Evolutionary conservation across 306 rosid species (phyloP), one percentile per base, ranked within the genome.

Genomic region (Lathyrus oleraceus): DNA sequence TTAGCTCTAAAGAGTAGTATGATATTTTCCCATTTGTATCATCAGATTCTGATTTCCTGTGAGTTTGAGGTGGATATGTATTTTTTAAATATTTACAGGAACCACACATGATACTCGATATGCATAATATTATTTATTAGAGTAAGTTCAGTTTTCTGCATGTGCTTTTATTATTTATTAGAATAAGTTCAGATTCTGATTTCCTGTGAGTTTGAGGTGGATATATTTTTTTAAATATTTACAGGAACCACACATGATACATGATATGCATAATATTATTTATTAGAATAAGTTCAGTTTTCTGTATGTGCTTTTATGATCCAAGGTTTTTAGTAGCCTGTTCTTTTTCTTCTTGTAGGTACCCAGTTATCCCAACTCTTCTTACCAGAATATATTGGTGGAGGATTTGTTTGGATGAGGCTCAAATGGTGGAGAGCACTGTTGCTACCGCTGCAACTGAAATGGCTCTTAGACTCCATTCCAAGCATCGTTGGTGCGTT

Each of bases 341-440:
- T 27, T 68, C 58, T 68, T 62, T 52, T 45, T 15, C 14, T 73
- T 61, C 65, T 80, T 75, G 69, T 69, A 90, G 98, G 82, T 94
- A 88, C 79, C 98, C 96, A 42, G 96, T 94, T 76, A 71, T 87
- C 78, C 98, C 98, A 72, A 94, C 97, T 58, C 81, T 74, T 66
- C 95, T 94, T 67, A 94, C 98, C 49, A 90, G 95, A 86, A 87
- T 90, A 83, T 85, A 78, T 75, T 94, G 98, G 97, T 94, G 98
- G 97, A 88, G 98, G 80, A 75, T 94, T 80, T 94, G 98, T 81
- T 81, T 94, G 84, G 98, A 94, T 78, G 98, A 94, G 89, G 96
- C 90, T 73, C 98, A 94, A 78, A 94, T 94, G 98, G 98, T 94
- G 60, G 98, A 94, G 87, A 85, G 90, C 72, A 93, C 84, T 87